Conservation (phyloP, 2,329 filamentous ascomycete species). For the Aureobasidium lini region DNA sequence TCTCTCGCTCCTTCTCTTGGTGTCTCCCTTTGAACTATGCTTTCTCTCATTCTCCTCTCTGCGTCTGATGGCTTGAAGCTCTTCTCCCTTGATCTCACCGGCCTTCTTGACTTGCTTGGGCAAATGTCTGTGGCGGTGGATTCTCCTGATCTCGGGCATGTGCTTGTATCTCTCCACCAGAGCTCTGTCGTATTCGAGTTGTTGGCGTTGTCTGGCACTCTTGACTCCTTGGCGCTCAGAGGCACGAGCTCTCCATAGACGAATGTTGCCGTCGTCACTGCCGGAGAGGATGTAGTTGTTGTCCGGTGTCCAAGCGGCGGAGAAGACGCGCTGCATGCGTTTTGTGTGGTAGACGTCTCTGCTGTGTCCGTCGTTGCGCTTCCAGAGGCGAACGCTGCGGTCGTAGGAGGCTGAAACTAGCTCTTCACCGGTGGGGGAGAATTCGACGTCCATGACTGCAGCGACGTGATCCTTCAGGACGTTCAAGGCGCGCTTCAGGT, state of each 20-base stretch:
- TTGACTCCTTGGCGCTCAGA: constrained; percentile 79
- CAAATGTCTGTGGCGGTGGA: constrained; percentile 82
- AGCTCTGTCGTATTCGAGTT: constrained; percentile 85
- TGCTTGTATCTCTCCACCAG: constrained; percentile 78
- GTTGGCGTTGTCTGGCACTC: constrained; percentile 73
- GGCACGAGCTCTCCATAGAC: constrained; percentile 84
- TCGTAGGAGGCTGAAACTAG: constrained; percentile 86
- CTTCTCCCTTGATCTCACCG: constrained; percentile 84
- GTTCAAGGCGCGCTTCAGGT: constrained; percentile 79
- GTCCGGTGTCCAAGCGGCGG: constrained; percentile 77
- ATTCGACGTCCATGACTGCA: constrained; percentile 95
- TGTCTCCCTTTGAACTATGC: constrained; percentile 76
- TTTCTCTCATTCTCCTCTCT: constrained; percentile 90
- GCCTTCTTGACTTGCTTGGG: constrained; percentile 95
- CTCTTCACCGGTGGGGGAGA: constrained; percentile 88
- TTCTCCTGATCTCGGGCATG: constrained; percentile 92
- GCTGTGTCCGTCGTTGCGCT: constrained; percentile 70
- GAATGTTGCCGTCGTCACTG: constrained; percentile 85
- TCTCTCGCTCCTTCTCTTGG: constrained; percentile 67
- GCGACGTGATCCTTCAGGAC: constrained; percentile 83
- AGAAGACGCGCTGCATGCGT: constrained; percentile 92
- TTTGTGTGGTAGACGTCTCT: constrained; percentile 96
- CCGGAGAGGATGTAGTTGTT: constrained; percentile 83
- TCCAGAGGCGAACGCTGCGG: constrained; percentile 80
- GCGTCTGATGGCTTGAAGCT: constrained; percentile 79